Evolutionary conservation across 176 grass and related monocot species (phyloP), one percentile per base, ranked within the genome.

Genomic region (Dendrocalamus sinicus): DNA sequence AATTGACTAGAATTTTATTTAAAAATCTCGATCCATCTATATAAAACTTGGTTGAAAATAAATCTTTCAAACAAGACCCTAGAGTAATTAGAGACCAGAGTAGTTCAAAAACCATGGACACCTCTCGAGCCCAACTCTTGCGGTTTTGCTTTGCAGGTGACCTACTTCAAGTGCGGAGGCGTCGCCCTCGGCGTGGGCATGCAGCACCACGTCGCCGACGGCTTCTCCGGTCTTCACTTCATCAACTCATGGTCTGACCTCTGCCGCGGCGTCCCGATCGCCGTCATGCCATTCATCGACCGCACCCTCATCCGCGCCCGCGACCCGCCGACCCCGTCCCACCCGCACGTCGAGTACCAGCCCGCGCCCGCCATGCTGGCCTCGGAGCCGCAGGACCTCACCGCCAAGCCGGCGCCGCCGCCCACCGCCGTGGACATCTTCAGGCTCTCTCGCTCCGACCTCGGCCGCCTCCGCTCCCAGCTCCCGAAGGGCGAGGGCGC

Each of bases 171-270:
- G 72, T 98, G 91, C 37, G 95, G 95, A 40, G 93, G 95, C 45
- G 92, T 91, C 5, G 82, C 93, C 15, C 81, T 98, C 53, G 95
- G 95, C 51, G 93, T 98, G 22, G 95, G 93, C 65, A 91, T 98
- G 93, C 95, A 98, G 88, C 95, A 98, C 87, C 95, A 98, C 70
- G 92, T 89, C 50, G 95, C 92, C 6, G 95, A 98, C 61, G 95
- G 95, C 79, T 87, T 91, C 76, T 98, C 95, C 50, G 95, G 91
- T 46, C 86, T 98, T 41, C 95, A 93, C 75, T 94, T 98, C 91
- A 95, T 98, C 87, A 98, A 98, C 87, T 88, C 95, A 7, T 98
- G 95, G 95, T 79, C 95, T 3, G 95, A 98, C 85, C 74, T 95
- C 51, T 84, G 91, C 61, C 95, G 91, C 8, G 95, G 93, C 67